Percentiles rank a stretch among this genome's conserved stretches.
Conservation (phyloP, 352 stramenopile species). For the Phytopythium litorale region DNA sequence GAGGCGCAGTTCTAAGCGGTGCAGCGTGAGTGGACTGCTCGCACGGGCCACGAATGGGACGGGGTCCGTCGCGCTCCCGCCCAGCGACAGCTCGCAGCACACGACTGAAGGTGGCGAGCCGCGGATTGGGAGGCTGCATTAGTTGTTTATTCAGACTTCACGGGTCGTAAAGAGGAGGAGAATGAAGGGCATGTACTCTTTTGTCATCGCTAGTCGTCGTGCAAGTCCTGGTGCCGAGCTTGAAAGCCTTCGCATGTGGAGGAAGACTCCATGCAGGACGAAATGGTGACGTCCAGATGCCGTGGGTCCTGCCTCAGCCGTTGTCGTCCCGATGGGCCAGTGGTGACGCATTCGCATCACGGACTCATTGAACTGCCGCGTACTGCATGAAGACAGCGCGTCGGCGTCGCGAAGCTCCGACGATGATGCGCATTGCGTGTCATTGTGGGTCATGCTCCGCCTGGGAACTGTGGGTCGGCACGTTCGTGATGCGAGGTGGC, state of each 20-base stretch:
- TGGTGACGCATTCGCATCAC: neutral
- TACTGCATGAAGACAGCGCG: neutral
- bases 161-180: neutral
- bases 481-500: no score
- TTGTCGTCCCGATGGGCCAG: neutral
- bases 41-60: neutral
- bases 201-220: no score
- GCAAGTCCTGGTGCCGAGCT: neutral
- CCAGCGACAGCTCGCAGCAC: neutral
- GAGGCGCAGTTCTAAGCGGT: slow-evolving; percentile 95
- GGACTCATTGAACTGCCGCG: neutral
- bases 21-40: neutral
- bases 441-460: neutral
- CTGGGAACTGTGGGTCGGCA: neutral
- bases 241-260: neutral
- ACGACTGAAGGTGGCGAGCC: neutral
- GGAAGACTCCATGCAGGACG: neutral
- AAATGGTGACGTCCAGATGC: neutral
- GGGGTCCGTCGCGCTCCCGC: neutral
- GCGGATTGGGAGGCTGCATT: slow-evolving; percentile 3
- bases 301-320: neutral
- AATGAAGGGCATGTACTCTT: slow-evolving; percentile 7
- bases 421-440: neutral
- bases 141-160: neutral
- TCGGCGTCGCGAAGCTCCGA: neutral